phyloP scores from a whole-genome alignment of 1,139 yeast species.

The Suhomyces coccinellae region DNA sequence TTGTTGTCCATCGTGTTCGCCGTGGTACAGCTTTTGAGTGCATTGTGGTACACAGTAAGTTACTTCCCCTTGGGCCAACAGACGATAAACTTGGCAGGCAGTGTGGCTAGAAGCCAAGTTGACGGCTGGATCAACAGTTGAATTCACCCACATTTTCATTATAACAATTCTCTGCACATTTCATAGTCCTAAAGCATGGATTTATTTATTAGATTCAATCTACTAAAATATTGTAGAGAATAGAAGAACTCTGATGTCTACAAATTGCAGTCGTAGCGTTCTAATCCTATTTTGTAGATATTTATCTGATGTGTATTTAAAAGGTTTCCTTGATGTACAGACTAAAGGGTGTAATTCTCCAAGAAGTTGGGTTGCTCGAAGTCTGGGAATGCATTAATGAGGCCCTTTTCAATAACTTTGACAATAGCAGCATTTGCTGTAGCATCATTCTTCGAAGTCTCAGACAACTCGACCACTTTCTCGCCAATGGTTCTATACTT shows the following conservation, averaged over 20 bases:
- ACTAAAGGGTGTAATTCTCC: conserved; percentile 10
- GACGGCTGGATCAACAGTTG: conserved; percentile 53
- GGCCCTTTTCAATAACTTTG: conserved; percentile 48
- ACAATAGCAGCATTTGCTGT: conserved; percentile 43
- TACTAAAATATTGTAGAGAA: too few relatives aligned
- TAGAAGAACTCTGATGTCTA: too few relatives aligned
- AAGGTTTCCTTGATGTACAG: too few relatives aligned
- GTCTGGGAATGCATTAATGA: conserved; percentile 36
- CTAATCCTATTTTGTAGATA: too few relatives aligned
- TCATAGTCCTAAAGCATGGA: too few relatives aligned
- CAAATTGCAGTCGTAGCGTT: too few relatives aligned
- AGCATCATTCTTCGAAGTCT: conserved; percentile 27
- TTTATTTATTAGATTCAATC: too few relatives aligned
- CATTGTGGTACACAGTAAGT: conserved; percentile 59
- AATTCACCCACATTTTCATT: neutral
- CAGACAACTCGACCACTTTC: conserved; percentile 28
- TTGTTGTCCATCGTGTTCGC: conserved; percentile 54
- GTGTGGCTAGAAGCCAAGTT: conserved; percentile 57
- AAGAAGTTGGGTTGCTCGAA: conserved; percentile 18
- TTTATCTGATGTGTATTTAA: neutral
- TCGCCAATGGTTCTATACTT: conserved; percentile 27
- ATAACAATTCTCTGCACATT: neutral
- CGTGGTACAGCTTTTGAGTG: conserved; percentile 50
- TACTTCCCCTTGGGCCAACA: conserved; percentile 64
- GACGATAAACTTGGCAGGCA: conserved; percentile 53